A percentile compares a stretch with the other conserved stretches of the same genome.
These are phyloP conservation scores for Aspergillus arachidicola DNA, from an alignment of 2,329 filamentous ascomycete species.

Conservation along the genomic window DNA sequence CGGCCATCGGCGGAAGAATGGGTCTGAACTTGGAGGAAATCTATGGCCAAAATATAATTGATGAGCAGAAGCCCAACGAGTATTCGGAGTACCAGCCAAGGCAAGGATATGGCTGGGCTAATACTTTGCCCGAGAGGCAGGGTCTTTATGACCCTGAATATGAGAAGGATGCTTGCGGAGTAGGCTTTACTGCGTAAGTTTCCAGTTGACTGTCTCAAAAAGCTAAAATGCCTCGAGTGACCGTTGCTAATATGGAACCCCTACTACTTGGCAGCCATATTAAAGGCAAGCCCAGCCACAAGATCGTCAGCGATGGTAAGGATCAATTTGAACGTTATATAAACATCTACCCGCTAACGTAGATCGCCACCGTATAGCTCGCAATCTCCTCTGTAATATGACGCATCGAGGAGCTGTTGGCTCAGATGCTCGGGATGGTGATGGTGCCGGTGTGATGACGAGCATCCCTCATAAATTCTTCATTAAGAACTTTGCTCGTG, in stretches of 20 bases:
- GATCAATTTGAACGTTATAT: slow-evolving; percentile 17
- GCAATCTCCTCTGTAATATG: slow-evolving; percentile 98
- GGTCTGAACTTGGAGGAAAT: slow-evolving; percentile 53
- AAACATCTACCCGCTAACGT: slow-evolving; percentile 31
- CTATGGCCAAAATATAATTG: slow-evolving; percentile 50
- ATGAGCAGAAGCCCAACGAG: slow-evolving; percentile 47
- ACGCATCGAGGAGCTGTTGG: slow-evolving; percentile 98
- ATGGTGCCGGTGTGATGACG: slow-evolving; percentile 99
- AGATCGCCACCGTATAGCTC: slow-evolving; percentile 57
- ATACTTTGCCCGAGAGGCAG: slow-evolving; percentile 95
- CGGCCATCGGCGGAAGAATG: slow-evolving; percentile 52
- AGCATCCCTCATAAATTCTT: slow-evolving; percentile 99
- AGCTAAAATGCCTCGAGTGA: background rate
- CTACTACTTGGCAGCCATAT: slow-evolving; percentile 70
- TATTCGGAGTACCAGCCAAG: slow-evolving; percentile 58
- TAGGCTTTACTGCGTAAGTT: slow-evolving; percentile 93
- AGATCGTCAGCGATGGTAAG: slow-evolving; percentile 97
- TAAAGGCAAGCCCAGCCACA: slow-evolving; percentile 96
- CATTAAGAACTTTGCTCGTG: slow-evolving; percentile 94
- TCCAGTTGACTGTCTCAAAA: background rate
- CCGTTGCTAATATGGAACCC: slow-evolving; percentile 14
- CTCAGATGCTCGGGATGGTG: slow-evolving; percentile 95
- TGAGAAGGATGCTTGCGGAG: slow-evolving; percentile 99
- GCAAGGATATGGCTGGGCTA: slow-evolving; percentile 85
- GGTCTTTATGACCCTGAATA: slow-evolving; percentile 94